Evolutionary conservation across 2,329 filamentous ascomycete genomes (phyloP).

Genomic region (Cladophialophora chaetospira): DNA sequence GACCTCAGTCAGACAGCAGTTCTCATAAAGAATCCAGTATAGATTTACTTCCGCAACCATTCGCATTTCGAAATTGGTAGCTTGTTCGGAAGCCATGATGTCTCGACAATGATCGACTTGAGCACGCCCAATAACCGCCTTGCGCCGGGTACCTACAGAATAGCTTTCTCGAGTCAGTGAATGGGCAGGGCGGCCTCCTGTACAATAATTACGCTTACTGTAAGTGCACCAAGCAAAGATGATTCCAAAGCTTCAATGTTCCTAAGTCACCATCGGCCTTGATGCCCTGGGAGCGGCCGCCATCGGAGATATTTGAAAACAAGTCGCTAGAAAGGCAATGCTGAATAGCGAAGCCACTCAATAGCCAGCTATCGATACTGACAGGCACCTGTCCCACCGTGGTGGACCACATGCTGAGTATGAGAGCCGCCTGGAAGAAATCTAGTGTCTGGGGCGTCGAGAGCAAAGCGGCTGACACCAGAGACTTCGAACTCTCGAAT

Average conservation of each 20-base stretch:
- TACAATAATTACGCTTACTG: too few relatives aligned
- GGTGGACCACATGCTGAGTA: constrained; percentile 51
- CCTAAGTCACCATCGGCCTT: constrained; percentile 32
- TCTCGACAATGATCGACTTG: constrained; percentile 45
- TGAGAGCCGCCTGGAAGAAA: constrained; percentile 48
- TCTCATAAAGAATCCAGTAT: constrained; percentile 50
- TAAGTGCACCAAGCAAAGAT: constrained; percentile 48
- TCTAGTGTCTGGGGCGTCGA: constrained; percentile 44
- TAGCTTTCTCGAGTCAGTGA: constrained; percentile 36
- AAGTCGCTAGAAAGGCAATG: constrained; percentile 44
- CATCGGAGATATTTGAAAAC: constrained; percentile 34
- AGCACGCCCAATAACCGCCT: constrained; percentile 40
- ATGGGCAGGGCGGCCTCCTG: too few relatives aligned
- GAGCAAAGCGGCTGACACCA: constrained; percentile 39
- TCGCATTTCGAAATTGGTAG: constrained; percentile 49
- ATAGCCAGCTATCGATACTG: constrained; percentile 50
- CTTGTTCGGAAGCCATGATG: constrained; percentile 42
- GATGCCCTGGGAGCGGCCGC: constrained; percentile 28
- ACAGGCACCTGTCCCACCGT: constrained; percentile 49
- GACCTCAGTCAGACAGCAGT: constrained; percentile 39
- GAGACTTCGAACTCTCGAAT: constrained; percentile 41
- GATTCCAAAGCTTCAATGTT: constrained; percentile 47
- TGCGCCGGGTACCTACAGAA: constrained; percentile 47
- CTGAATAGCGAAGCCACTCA: constrained; percentile 48
- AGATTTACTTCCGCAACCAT: constrained; percentile 51